Base-by-base conservation (phyloP, 1,284 basidiomycete genomes). In the Sporisorium scitamineum region DNA sequence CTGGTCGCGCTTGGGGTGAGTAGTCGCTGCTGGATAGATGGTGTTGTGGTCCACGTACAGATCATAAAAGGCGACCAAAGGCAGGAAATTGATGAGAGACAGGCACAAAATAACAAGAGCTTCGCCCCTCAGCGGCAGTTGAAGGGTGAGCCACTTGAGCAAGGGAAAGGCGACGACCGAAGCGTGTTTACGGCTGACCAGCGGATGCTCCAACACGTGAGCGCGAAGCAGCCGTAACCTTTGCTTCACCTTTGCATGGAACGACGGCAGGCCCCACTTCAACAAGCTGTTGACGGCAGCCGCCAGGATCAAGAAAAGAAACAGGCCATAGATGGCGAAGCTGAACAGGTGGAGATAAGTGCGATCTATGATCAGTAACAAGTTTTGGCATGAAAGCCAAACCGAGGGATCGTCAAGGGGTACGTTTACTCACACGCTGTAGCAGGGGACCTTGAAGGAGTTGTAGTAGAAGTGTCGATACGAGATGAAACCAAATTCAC, bases 121-220 rank as follows among this genome's bases (percentile, higher is more conserved):
- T 26, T 81, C 71, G 18, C 57, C 56, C 7, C 79, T 70, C 10
- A 80, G 60, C n/a, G 79, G 79, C 7, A 74, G 44, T 50, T 75
- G 74, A 9, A 76, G 45, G 10, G 67, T 61, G 29, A 76, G 57
- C 65, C 69, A 78, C 2, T 56, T 34, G 29, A 60, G 20, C 20
- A 58, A 44, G 20, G 68, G 61, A 27, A 66, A 58, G n/a, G 51
- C 20, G n/a, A 63, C 70, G 24, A 69, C 67, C 1, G 61, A 27
- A 18, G 61, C 41, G n/a, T 67, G 70, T 10, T 66, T 65, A 32
- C 41, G 61, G 3, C 18, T 34, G 7, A 70, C 2, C 11, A 70
- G 54, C 1, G 75, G 63, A 32, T 67, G 66, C 29, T 74, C 71
- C 9, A 56, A 34, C 24, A 78, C 29, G 29, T 78, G 29, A 6